phyloP scores from a whole-genome alignment of 2,329 filamentous ascomycete species.

The Akanthomyces dipterigenus region DNA sequence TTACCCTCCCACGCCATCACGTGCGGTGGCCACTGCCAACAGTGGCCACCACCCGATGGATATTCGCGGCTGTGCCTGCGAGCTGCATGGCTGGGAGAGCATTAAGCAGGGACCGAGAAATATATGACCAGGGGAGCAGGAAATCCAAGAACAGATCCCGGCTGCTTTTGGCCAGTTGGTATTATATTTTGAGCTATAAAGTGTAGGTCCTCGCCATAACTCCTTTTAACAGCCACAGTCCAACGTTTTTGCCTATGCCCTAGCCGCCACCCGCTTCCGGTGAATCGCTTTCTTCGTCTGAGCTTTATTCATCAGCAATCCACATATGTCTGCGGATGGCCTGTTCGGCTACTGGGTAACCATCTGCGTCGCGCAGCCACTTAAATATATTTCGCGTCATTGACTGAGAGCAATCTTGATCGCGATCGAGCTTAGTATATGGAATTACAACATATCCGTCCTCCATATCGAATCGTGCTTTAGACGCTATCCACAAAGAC shows the following conservation, averaged over 20 bases:
- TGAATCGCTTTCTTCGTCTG: conserved; percentile 11
- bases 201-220: background rate
- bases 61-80: no score
- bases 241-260: background rate
- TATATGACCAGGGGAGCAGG: no score
- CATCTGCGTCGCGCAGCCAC: conserved; percentile 11
- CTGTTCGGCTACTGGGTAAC: conserved; percentile 11
- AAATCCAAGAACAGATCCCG: no score
- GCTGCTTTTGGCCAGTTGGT: no score
- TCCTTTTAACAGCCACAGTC: background rate
- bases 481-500: background rate
- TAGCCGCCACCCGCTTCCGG: background rate
- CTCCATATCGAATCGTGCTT: background rate
- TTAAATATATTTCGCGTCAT: conserved; percentile 11
- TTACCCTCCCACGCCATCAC: no score
- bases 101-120: no score
- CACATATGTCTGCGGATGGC: conserved; percentile 10
- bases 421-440: background rate
- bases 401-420: background rate
- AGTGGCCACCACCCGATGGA: no score
- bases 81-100: no score
- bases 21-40: no score
- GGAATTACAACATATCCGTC: background rate
- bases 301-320: conserved; percentile 10
- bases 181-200: no score